Percentiles rank a stretch among this genome's conserved stretches.
These are phyloP conservation scores for Tuber microsphaerosporum DNA, from an alignment of 495 filamentous ascomycete species.

Conservation along the genomic window DNA sequence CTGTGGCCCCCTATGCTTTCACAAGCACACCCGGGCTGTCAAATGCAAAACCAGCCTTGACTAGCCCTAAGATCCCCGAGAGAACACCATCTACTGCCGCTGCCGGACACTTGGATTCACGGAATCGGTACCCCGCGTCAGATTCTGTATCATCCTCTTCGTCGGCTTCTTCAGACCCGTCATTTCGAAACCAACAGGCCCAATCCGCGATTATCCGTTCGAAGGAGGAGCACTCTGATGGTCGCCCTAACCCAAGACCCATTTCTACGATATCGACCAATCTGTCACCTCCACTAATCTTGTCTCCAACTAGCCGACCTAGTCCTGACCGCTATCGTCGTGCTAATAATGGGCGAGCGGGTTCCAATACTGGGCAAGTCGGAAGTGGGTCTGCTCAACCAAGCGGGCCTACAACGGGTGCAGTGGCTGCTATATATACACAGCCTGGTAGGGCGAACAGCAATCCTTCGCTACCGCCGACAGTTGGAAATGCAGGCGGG, in stretches of 20 bases:
- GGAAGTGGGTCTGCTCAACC: conserved; percentile 43
- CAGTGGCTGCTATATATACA: conserved; percentile 44
- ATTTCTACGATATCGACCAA: conserved; percentile 50
- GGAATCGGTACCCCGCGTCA: conserved; percentile 55
- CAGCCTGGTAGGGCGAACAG: conserved; percentile 41
- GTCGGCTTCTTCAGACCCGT: conserved; percentile 44
- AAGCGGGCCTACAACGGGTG: conserved; percentile 46
- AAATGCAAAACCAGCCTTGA: conserved; percentile 46
- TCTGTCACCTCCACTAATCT: conserved; percentile 46
- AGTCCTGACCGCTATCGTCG: conserved; percentile 64
- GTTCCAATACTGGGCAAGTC: conserved; percentile 17
- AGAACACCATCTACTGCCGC: conserved; percentile 54
- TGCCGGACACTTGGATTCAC: conserved; percentile 40
- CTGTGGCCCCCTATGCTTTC: conserved; percentile 80
- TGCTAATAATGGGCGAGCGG: conserved; percentile 44
- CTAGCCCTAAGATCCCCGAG: conserved; percentile 53
- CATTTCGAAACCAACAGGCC: conserved; percentile 39
- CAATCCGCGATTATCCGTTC: conserved; percentile 40
- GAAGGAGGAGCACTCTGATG: conserved; percentile 41
- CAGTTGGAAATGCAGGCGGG: conserved; percentile 17
- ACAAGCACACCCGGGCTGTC: conserved; percentile 64
- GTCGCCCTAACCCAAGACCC: conserved; percentile 45
- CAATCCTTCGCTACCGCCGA: conserved; percentile 41
- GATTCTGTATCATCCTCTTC: conserved; percentile 57
- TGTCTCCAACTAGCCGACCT: conserved; percentile 50